phyloP scores from a whole-genome alignment of 2,329 filamentous ascomycete genomes.

The Colletotrichum cereale region DNA sequence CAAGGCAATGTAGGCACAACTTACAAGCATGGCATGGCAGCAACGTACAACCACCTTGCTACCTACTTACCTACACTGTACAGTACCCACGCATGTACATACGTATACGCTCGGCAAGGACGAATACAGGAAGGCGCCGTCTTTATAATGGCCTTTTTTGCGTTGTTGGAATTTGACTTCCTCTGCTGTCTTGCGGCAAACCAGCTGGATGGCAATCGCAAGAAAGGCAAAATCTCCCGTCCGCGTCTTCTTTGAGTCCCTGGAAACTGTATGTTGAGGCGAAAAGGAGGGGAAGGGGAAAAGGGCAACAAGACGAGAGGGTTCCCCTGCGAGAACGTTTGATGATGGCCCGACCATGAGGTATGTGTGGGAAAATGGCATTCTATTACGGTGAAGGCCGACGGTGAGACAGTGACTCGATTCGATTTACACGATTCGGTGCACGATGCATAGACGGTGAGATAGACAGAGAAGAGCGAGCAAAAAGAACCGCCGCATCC shows the following conservation, averaged over 20 bases:
- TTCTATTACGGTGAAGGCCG: slow-evolving; percentile 17
- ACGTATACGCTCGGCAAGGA: neutral
- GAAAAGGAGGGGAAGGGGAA: neutral
- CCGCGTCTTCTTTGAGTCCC: neutral
- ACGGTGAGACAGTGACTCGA: slow-evolving; percentile 30
- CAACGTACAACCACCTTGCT: neutral
- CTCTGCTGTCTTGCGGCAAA: neutral
- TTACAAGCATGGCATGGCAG: neutral
- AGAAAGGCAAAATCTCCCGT: slow-evolving; percentile 2
- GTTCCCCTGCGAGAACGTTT: slow-evolving; percentile 20
- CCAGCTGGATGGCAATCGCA: neutral
- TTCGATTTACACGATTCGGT: slow-evolving; percentile 13
- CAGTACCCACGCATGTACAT: neutral
- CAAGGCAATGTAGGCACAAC: neutral
- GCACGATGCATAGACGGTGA: slow-evolving; percentile 23
- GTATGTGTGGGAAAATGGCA: slow-evolving; percentile 18
- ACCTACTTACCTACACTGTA: neutral
- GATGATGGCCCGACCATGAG: slow-evolving; percentile 22
- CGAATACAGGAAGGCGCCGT: neutral
- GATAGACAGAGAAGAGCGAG: slow-evolving; percentile 8
- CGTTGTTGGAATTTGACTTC: neutral
- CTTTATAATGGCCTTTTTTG: neutral
- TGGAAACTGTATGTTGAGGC: neutral
- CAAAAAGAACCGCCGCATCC: neutral
- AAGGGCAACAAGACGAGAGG: neutral